These are phyloP conservation scores for Spencermartinsiella europaea DNA, from an alignment of 805 yeast species.

Conservation along the genomic window DNA sequence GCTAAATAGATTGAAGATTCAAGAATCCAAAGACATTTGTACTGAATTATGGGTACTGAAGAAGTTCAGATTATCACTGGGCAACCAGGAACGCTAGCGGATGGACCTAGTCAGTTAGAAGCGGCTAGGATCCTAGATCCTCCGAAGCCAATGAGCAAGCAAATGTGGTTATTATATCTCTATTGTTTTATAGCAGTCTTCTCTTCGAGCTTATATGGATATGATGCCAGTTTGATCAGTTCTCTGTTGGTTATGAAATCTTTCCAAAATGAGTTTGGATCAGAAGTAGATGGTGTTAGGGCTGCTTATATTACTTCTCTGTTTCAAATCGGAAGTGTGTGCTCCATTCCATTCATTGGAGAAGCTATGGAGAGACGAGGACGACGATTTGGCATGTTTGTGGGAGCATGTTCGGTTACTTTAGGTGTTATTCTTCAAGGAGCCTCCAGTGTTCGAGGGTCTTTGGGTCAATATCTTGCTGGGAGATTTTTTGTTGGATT, in stretches of 20 bases:
- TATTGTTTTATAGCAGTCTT: constrained; percentile 5
- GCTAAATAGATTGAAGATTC: too few relatives aligned
- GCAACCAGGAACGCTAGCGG: too few relatives aligned
- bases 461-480: constrained; percentile 10
- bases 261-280: constrained; percentile 13
- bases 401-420: constrained; percentile 10
- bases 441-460: constrained; percentile 5
- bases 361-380: constrained; percentile 13
- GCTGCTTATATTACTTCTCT: constrained; percentile 14
- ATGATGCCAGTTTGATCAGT: constrained; percentile 15
- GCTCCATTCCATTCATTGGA: constrained; percentile 15
- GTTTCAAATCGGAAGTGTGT: constrained; percentile 16
- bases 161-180: constrained; percentile 1
- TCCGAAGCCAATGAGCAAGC: constrained; percentile 8
- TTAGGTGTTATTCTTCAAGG: constrained; percentile 14
- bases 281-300: constrained; percentile 12
- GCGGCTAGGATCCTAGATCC: constrained; percentile 5
- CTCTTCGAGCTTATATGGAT: constrained; percentile 5
- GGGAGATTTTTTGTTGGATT: constrained; percentile 18
- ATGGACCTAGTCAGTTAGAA: constrained; percentile 2
- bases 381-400: constrained; percentile 13
- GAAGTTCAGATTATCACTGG: too few relatives aligned
- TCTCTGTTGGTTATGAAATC: constrained; percentile 9
- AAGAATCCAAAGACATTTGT: too few relatives aligned
- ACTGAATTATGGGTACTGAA: too few relatives aligned